Base-by-base conservation (phyloP, 768 basidiomycete genomes). In the Pleurotus eryngii region DNA sequence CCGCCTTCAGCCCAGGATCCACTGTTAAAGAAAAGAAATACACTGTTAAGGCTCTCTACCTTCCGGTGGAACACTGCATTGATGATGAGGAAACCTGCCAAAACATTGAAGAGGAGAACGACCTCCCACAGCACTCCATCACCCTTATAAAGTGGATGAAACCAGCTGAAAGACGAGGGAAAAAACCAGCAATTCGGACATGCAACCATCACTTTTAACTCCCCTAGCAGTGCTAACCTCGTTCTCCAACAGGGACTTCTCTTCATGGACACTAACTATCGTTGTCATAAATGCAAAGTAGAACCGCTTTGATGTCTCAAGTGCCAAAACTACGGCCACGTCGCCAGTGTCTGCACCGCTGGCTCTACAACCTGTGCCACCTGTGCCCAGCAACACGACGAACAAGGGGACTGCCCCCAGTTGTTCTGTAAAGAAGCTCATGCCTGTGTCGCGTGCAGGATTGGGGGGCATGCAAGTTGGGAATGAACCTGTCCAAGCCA, bases 291-390 rank as follows among this genome's bases (percentile, higher is more conserved):
- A 17, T 11, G 12, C 11, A 40, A 40, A 40, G 39, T 40, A 11
- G 50, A 51, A 39, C 30, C 50, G 37, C 14, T 17, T 6, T 30
- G 50, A 12, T 51, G 50, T 38, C 14, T 51, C 30, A 37, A 39
- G 20, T 51, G 50, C n/a, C 50, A 51, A 38, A 18, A 51, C 14
- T 11, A 51, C 20, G 50, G 50, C 7, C 50, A 51, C 50, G 9
- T 51, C 6, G 37, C 30, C 8, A 26, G 12, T 2, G 39, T 30
- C 50, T 51, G 50, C 35, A 37, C 11, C 8, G 35, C 14, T 3
- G 22, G 14, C 17, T 8, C 7, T 7, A 22, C 3, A n/a, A n/a
- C n/a, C n/a, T n/a, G n/a, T n/a, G n/a, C n/a, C n/a, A n/a, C n/a
- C n/a, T n/a, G n/a, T n/a, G 24, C n/a, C 9, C 22, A 24, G 47